These are phyloP conservation scores for Spatholobus suberectus DNA, from an alignment of 306 rosid species.

Conservation along the genomic window DNA sequence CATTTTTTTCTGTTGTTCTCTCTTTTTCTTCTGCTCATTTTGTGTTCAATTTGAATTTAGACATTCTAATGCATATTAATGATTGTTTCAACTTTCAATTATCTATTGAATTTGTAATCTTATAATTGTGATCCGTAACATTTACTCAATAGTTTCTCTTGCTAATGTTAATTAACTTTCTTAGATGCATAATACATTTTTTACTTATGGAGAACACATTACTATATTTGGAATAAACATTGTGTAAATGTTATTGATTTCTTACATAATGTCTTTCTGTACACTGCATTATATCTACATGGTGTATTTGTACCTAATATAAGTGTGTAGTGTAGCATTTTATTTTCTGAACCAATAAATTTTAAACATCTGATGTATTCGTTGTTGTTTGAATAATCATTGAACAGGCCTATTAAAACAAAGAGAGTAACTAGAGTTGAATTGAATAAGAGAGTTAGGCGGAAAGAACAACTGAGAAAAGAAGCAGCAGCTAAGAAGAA, in stretches of 20 bases:
- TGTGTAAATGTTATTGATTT: background rate
- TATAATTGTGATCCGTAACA: background rate
- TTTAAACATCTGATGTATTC: slow-evolving; percentile 12
- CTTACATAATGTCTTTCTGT: background rate
- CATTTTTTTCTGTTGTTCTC: slow-evolving; percentile 6
- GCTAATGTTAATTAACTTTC: slow-evolving; percentile 1
- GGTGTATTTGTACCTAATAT: background rate
- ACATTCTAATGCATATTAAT: slow-evolving; percentile 1
- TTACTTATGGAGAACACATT: background rate
- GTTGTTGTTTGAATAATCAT: slow-evolving; percentile 41
- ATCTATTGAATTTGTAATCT: background rate
- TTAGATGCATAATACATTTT: background rate
- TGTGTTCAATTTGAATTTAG: slow-evolving; percentile 1
- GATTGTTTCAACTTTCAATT: slow-evolving; percentile 2
- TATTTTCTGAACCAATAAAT: background rate
- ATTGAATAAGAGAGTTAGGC: slow-evolving; percentile 77
- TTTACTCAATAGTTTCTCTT: background rate
- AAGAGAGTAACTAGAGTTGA: slow-evolving; percentile 77
- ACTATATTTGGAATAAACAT: background rate
- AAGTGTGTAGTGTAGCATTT: background rate
- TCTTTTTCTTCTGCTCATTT: background rate
- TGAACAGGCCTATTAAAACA: slow-evolving; percentile 58
- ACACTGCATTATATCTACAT: background rate
- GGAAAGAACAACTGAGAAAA: slow-evolving; percentile 65
- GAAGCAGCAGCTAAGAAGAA: slow-evolving; percentile 65